Conservation (phyloP, 257 asterid genomes). For the Ocimum tenuiflorum region DNA sequence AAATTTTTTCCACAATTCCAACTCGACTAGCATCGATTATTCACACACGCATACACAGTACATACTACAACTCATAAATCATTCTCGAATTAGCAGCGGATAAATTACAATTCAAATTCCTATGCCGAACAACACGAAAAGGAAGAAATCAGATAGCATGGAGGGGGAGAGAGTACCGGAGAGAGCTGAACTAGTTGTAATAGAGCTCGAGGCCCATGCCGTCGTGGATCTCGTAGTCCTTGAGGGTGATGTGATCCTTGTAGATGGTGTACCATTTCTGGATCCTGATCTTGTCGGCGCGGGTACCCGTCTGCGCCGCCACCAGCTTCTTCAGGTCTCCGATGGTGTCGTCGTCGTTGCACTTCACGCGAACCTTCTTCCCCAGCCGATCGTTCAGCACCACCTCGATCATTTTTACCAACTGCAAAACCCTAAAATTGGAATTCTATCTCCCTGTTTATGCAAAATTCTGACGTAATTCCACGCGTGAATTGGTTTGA, state of each 20-base stretch:
- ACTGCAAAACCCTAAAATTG: background rate
- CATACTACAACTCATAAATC: background rate
- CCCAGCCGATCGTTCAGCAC: conserved; percentile 78
- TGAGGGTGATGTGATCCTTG: conserved; percentile 78
- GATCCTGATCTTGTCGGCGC: conserved; percentile 75
- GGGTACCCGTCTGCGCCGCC: conserved; percentile 85
- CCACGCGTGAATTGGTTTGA: background rate
- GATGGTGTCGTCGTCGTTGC: conserved; percentile 89
- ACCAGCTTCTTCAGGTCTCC: conserved; percentile 92
- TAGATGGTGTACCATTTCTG: conserved; percentile 82
- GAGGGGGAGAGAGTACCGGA: background rate
- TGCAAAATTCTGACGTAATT: background rate
- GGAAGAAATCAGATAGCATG: background rate
- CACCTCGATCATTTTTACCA: conserved; percentile 54
- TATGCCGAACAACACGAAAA: background rate
- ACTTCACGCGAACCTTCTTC: conserved; percentile 85
- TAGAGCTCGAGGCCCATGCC: conserved; percentile 93
- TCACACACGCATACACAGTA: too few relatives aligned
- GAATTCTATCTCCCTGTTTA: background rate
- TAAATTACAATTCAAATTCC: background rate
- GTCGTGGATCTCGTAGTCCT: conserved; percentile 74
- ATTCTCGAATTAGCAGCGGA: background rate
- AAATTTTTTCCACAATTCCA: background rate
- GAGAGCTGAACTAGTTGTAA: conserved; percentile 38
- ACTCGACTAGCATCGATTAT: too few relatives aligned